Conservation (phyloP, 179 eudicot genomes). For the Silene vulgaris region DNA sequence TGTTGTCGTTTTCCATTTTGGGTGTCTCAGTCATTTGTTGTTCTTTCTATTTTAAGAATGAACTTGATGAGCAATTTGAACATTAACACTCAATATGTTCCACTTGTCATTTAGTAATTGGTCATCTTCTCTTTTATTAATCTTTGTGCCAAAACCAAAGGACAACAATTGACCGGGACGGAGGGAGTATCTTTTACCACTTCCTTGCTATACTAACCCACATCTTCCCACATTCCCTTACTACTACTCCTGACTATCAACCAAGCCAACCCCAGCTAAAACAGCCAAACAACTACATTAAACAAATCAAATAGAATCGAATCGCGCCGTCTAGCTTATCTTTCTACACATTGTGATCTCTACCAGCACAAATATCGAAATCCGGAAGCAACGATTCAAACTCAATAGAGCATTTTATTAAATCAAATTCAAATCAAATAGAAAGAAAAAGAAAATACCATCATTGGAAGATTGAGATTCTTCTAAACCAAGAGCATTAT, state of each 20-base stretch:
- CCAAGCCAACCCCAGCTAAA: neutral
- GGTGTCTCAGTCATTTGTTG: no score
- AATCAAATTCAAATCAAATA: no score
- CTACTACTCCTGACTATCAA: neutral
- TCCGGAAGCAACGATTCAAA: neutral
- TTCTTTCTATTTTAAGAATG: no score
- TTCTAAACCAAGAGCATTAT: constrained; percentile 85
- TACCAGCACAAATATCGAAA: neutral
- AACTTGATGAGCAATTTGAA: no score
- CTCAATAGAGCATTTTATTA: neutral
- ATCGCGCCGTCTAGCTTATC: neutral
- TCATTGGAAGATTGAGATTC: constrained; percentile 50
- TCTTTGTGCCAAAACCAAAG: no score
- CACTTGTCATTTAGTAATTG: no score
- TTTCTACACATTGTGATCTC: neutral
- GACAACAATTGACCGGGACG: no score
- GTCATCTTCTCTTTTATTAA: no score
- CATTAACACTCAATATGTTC: no score
- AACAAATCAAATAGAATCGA: neutral
- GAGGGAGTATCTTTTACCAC: no score
- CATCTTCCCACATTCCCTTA: neutral
- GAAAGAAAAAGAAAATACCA: constrained; percentile 31
- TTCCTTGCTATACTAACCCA: neutral
- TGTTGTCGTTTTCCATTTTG: no score
- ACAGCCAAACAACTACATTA: neutral